phyloP scores from a whole-genome alignment of 768 basidiomycete species.

The Suillus bovinus region DNA sequence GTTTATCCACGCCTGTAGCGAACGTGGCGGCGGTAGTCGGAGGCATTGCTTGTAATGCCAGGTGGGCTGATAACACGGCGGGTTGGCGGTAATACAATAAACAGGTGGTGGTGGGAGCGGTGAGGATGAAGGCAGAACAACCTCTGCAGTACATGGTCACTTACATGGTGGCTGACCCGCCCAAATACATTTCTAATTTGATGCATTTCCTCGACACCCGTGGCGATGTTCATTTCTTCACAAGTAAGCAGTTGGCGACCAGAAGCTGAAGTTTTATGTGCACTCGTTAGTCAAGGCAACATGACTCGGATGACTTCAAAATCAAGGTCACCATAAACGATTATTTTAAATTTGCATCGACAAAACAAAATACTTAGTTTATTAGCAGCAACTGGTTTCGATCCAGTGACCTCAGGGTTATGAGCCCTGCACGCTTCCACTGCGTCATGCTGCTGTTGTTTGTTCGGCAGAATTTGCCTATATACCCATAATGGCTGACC shows the following conservation, averaged over 20 bases:
- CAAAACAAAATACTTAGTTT: neutral
- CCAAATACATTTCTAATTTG: neutral
- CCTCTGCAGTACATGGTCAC: neutral
- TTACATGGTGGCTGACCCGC: neutral
- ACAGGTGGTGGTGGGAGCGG: neutral
- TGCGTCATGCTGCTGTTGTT: constrained; percentile 53
- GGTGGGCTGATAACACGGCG: neutral
- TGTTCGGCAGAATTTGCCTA: neutral
- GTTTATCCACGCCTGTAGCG: neutral
- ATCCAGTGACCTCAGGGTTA: constrained; percentile 68
- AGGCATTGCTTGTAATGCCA: neutral
- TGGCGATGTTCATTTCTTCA: neutral
- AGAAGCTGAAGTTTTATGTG: neutral
- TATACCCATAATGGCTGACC: neutral
- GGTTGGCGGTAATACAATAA: neutral
- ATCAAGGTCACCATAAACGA: too few relatives aligned
- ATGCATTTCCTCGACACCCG: neutral
- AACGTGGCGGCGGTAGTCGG: neutral
- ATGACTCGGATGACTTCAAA: too few relatives aligned
- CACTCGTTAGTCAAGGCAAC: too few relatives aligned
- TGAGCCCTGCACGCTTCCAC: constrained; percentile 60
- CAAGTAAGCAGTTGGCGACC: neutral
- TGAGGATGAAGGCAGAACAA: neutral
- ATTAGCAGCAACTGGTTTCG: constrained; percentile 66
- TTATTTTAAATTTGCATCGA: too few relatives aligned